Percentiles rank a stretch among this genome's conserved stretches.
Conservation (phyloP, 441 rosid species). For the Capsella rubella region DNA sequence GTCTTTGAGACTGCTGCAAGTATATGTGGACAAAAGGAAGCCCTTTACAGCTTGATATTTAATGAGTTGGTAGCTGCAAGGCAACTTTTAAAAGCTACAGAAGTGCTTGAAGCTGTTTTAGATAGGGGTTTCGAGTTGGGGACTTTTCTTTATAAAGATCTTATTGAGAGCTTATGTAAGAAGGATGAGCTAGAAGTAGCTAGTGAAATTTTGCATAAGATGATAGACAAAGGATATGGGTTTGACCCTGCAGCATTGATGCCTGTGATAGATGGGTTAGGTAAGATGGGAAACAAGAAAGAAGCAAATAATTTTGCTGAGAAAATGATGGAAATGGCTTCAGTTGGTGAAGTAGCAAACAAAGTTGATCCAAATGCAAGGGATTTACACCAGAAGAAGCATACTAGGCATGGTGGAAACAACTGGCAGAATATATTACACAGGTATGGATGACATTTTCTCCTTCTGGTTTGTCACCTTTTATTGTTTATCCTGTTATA, state of each 20-base stretch:
- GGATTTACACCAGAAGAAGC: constrained; percentile 43
- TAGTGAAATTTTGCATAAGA: constrained; percentile 59
- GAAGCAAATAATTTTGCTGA: constrained; percentile 80
- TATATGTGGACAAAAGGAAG: constrained; percentile 84
- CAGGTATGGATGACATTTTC: constrained; percentile 57
- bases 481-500: background rate
- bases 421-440: constrained; percentile 73
- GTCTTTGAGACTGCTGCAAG: constrained; percentile 78
- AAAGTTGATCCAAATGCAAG: constrained; percentile 49
- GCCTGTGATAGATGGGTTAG: constrained; percentile 88
- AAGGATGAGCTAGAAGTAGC: constrained; percentile 72
- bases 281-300: constrained; percentile 67
- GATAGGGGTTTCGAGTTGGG: constrained; percentile 70
- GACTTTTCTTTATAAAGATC: constrained; percentile 69
- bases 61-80: constrained; percentile 77
- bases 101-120: constrained; percentile 73
- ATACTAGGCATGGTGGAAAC: constrained; percentile 50
- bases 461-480: constrained; percentile 12
- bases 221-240: constrained; percentile 73
- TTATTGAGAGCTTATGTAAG: constrained; percentile 74
- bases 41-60: constrained; percentile 79
- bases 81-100: constrained; percentile 67
- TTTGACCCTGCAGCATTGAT: constrained; percentile 89
- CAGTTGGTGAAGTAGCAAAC: constrained; percentile 52
- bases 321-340: constrained; percentile 89